Conservation (phyloP, 345 rosid species). For the Triadica sebifera region DNA sequence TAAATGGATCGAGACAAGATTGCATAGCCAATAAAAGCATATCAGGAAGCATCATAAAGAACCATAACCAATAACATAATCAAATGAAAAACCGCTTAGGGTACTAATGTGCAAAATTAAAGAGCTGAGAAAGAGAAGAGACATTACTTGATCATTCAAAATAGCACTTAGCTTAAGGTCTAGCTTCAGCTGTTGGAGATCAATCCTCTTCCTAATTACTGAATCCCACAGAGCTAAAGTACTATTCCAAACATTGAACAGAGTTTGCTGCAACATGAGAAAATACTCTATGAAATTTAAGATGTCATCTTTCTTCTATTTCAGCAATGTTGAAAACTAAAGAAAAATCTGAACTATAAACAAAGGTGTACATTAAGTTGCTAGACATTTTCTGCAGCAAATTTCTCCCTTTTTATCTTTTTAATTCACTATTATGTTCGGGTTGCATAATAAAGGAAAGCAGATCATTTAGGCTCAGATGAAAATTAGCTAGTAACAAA, state of each 20-base stretch:
- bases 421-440: background rate
- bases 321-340: background rate
- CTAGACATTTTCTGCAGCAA: background rate
- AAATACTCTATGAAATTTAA: constrained; percentile 19
- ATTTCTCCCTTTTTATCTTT: background rate
- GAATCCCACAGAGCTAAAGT: constrained; percentile 63
- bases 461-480: too few species aligned
- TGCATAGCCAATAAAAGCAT: background rate
- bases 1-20: background rate
- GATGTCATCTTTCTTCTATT: background rate
- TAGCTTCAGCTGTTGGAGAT: constrained; percentile 64
- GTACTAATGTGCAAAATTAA: background rate
- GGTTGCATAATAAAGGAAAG: too few species aligned
- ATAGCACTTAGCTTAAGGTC: constrained; percentile 75
- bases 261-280: constrained; percentile 56
- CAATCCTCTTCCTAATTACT: constrained; percentile 60
- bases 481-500: background rate
- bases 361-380: background rate
- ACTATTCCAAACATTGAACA: constrained; percentile 65
- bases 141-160: constrained; percentile 64
- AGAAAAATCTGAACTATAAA: too few species aligned
- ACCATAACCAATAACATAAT: background rate
- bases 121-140: constrained; percentile 19
- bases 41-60: background rate
- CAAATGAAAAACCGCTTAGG: background rate